Evolutionary conservation across 2,329 filamentous ascomycete genomes (phyloP).

Genomic region (Xylariaceae sp.): DNA sequence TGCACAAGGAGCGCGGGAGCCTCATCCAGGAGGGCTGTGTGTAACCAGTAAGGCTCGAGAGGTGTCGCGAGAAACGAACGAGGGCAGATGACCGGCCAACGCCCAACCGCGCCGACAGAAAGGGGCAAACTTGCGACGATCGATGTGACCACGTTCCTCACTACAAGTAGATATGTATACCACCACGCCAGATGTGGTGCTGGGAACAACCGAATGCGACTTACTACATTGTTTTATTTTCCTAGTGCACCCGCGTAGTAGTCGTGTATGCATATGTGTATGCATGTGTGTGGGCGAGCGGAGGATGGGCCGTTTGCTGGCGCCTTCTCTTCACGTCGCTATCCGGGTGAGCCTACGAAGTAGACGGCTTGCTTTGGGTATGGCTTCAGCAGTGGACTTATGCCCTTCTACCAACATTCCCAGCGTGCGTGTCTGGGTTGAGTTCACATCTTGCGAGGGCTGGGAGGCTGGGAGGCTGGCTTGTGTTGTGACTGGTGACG

Average conservation of each 20-base stretch:
- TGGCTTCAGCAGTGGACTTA: not conserved
- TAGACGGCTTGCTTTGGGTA: not conserved
- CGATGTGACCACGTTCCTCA: constrained; percentile 15
- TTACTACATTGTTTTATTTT: not conserved
- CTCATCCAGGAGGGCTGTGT: constrained; percentile 4
- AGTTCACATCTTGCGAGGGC: constrained; percentile 4
- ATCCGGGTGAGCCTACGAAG: not conserved
- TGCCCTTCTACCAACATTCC: not conserved
- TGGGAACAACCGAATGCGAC: not conserved
- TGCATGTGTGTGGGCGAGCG: constrained; percentile 1
- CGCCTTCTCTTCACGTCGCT: not conserved
- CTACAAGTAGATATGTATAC: not conserved
- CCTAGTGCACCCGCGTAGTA: not conserved
- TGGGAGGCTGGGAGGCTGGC: not conserved
- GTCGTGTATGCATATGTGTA: not conserved
- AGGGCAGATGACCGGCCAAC: constrained; percentile 3
- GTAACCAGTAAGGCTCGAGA: not conserved
- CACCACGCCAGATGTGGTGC: constrained; percentile 12
- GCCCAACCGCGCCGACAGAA: constrained; percentile 2
- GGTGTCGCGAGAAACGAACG: not conserved
- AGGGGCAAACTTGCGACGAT: not conserved
- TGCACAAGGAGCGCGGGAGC: not conserved
- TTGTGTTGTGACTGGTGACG: not conserved
- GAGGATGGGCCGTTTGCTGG: not conserved
- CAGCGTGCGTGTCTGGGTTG: not conserved